phyloP scores from a whole-genome alignment of 768 basidiomycete species.

The Trametes villosa region DNA sequence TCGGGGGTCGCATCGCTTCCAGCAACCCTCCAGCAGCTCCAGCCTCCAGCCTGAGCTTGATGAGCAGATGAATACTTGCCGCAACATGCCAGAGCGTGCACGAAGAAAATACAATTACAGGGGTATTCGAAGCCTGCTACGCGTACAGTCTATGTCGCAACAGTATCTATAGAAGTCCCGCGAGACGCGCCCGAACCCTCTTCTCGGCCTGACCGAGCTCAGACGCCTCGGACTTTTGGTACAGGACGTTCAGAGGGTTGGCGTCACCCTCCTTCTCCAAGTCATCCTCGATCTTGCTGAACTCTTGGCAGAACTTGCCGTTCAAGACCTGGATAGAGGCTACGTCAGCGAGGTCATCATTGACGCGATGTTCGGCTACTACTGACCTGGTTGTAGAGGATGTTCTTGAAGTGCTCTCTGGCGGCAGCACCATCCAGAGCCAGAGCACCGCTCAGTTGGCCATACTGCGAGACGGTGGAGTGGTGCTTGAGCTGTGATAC shows the following conservation, averaged over 20 bases:
- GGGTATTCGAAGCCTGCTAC: background rate
- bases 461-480: constrained; percentile 64
- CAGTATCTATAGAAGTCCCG: constrained; percentile 41
- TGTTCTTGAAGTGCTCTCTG: constrained; percentile 59
- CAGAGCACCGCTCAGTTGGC: constrained; percentile 61
- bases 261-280: constrained; percentile 56
- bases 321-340: constrained; percentile 50
- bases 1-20: no score
- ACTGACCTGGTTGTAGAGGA: constrained; percentile 58
- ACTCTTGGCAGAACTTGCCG: constrained; percentile 59
- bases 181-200: constrained; percentile 55
- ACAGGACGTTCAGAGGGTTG: constrained; percentile 61
- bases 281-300: constrained; percentile 58
- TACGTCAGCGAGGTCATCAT: background rate
- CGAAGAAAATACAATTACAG: background rate
- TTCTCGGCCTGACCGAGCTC: constrained; percentile 65
- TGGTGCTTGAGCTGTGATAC: constrained; percentile 58
- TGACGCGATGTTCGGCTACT: background rate
- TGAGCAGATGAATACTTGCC: background rate
- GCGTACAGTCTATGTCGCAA: background rate
- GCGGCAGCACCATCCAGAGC: constrained; percentile 54
- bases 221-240: constrained; percentile 51
- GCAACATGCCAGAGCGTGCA: no score
- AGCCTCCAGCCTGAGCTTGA: background rate
- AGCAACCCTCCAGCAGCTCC: no score